Conservation (phyloP, 208 protist genomes). For the Herpetomonas tarakana region DNA sequence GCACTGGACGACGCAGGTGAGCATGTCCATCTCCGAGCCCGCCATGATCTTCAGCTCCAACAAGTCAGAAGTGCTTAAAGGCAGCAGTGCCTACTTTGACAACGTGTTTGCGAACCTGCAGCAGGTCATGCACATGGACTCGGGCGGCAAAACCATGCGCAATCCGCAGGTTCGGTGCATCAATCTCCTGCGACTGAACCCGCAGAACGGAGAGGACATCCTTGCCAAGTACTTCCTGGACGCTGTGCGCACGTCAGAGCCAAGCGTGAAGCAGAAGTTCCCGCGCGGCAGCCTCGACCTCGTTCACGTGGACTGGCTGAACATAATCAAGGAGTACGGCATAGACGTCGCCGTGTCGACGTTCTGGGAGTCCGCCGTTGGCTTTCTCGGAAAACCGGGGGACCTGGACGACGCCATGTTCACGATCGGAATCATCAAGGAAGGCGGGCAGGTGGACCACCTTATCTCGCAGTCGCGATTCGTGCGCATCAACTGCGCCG, state of each 20-base stretch:
- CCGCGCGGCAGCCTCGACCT: conserved; percentile 55
- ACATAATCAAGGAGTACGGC: conserved; percentile 66
- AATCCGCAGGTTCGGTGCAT: conserved; percentile 73
- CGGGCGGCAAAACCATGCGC: conserved; percentile 13
- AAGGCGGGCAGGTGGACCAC: conserved; percentile 38
- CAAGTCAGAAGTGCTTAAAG: conserved; percentile 56
- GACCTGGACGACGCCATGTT: conserved; percentile 52
- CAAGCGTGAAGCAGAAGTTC: conserved; percentile 31
- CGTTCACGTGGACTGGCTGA: conserved; percentile 84
- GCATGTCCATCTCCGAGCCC: conserved; percentile 64
- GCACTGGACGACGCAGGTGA: conserved; percentile 75
- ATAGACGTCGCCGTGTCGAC: conserved; percentile 57
- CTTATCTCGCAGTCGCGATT: conserved; percentile 70
- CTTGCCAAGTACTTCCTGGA: conserved; percentile 67
- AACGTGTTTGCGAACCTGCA: conserved; percentile 47
- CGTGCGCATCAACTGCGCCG: conserved; percentile 92
- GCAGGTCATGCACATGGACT: conserved; percentile 56
- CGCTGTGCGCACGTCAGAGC: conserved; percentile 43
- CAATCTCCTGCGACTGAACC: conserved; percentile 71
- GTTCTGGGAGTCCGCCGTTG: conserved; percentile 62
- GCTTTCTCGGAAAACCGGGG: conserved; percentile 44
- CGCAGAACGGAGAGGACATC: conserved; percentile 56
- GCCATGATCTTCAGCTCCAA: conserved; percentile 78
- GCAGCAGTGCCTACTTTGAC: conserved; percentile 65
- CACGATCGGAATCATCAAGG: conserved; percentile 61